Percentiles rank a stretch among this genome's conserved stretches.
These are phyloP conservation scores for Metroxylon sagu DNA, from an alignment of 176 grass and related monocot species.

Conservation along the genomic window DNA sequence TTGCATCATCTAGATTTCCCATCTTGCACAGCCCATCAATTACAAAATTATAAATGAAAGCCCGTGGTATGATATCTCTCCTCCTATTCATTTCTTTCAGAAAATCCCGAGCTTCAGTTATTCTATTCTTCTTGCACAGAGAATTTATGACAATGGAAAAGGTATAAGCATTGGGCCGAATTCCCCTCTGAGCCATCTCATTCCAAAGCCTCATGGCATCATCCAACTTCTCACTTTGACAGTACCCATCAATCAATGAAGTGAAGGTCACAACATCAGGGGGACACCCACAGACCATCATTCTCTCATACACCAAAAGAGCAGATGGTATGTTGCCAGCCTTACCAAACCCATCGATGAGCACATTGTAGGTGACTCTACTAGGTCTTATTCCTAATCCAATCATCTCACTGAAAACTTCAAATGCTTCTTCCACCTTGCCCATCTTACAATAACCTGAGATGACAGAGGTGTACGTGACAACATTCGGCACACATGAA, in stretches of 20 bases:
- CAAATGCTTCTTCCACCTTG: constrained; percentile 50
- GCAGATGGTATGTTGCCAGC: constrained; percentile 43
- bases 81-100: constrained; percentile 49
- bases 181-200: constrained; percentile 46
- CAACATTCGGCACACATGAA: constrained; percentile 54
- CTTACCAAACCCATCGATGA: constrained; percentile 91
- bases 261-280: constrained; percentile 89
- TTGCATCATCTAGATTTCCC: constrained; percentile 70
- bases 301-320: constrained; percentile 55
- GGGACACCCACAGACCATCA: constrained; percentile 41
- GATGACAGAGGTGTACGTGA: constrained; percentile 83
- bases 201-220: constrained; percentile 62
- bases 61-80: constrained; percentile 46
- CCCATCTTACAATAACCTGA: constrained; percentile 63
- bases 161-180: constrained; percentile 67
- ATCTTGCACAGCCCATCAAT: constrained; percentile 71
- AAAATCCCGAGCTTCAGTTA: constrained; percentile 46
- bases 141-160: constrained; percentile 70
- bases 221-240: constrained; percentile 54
- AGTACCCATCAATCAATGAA: constrained; percentile 93
- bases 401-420: constrained; percentile 70
- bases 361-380: constrained; percentile 72
- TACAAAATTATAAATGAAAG: constrained; percentile 85
- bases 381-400: constrained; percentile 44
- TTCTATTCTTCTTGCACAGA: constrained; percentile 67